phyloP scores from a whole-genome alignment of 768 basidiomycete genomes.

The Candolleomyces efflorescens region DNA sequence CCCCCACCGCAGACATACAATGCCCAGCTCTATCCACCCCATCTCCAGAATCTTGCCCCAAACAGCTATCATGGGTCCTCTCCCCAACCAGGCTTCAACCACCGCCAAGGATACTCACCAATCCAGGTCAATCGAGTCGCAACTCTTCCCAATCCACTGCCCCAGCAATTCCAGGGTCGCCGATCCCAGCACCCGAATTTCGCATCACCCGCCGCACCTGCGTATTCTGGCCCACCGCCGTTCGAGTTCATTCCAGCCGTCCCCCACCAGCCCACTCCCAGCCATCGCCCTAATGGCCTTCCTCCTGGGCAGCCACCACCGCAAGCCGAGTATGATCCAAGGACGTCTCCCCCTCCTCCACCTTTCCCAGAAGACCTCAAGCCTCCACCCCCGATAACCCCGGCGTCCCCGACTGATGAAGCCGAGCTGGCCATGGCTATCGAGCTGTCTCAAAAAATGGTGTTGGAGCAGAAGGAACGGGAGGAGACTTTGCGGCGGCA shows the following conservation, averaged over 20 bases:
- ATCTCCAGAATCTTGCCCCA: slow-evolving; percentile 24
- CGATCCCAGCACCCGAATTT: neutral
- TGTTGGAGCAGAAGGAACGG: slow-evolving; percentile 24
- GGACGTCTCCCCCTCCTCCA: too few relatives aligned
- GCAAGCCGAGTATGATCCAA: too few relatives aligned
- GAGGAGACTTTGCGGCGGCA: slow-evolving; percentile 32
- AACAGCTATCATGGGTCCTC: slow-evolving; percentile 23
- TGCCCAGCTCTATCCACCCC: slow-evolving; percentile 29
- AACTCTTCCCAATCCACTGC: neutral
- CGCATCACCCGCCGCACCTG: neutral
- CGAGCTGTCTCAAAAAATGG: slow-evolving; percentile 48
- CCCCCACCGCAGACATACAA: slow-evolving; percentile 6
- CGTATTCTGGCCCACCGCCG: neutral
- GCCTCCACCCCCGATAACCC: neutral
- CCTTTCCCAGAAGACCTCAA: neutral
- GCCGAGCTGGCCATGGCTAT: slow-evolving; percentile 44
- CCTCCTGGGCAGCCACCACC: too few relatives aligned
- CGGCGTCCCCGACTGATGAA: slow-evolving; percentile 18
- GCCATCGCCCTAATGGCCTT: neutral
- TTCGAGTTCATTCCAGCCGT: slow-evolving; percentile 4
- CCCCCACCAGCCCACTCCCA: slow-evolving; percentile 16
- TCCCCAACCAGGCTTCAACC: slow-evolving; percentile 20
- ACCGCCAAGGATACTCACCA: neutral
- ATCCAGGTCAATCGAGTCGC: neutral
- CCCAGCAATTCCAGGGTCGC: neutral